Base-by-base conservation (phyloP, 148 eudicot species). In the Drosera capensis region DNA sequence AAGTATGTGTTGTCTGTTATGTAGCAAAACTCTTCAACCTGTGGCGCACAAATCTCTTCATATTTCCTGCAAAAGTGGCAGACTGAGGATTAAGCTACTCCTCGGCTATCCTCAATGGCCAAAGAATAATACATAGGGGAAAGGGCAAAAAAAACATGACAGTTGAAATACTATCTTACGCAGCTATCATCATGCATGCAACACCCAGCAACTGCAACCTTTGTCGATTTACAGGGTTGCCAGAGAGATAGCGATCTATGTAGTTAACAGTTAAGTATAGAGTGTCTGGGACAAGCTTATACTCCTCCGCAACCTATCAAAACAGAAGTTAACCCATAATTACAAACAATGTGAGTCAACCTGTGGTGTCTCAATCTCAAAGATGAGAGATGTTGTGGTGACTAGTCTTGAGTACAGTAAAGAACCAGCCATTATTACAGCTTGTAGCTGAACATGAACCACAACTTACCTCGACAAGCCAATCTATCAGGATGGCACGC, bases 111-210 rank as follows among this genome's bases (percentile, higher is more conserved):
- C 34, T 2, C n/a, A n/a, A 7, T 21, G 28, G 17, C 11, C 1
- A 14, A 14, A 7, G 24, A 11, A 5, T 12, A 8, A 30, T n/a
- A 37, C 7, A 34, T 0, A 20, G 6, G 19, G 1, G 24, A 28
- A 14, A 25, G 50, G 0, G 17, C 3, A 45, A 38, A 38, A 39
- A 40, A 40, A 35, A 0, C 7, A 1, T 22, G 25, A 41, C 14
- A 40, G 25, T 14, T 23, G 0, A 45, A 37, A n/a, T 7, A 1
- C 39, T 28, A 42, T 25, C 93, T 84, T 90, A 84, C 95, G 93
- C 47, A n/a, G 97, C 95, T 48, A 90, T 71, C 93, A 90, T 80
- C 95, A 90, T 90, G 71, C 85, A 84, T 2, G 97, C 82, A 34
- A 90, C 82, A 30, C 97, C 97, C 20, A 90, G 78, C 68, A 90